Conservation (phyloP, 371 early-diverging fungal species). For the Mortierella sp. region DNA sequence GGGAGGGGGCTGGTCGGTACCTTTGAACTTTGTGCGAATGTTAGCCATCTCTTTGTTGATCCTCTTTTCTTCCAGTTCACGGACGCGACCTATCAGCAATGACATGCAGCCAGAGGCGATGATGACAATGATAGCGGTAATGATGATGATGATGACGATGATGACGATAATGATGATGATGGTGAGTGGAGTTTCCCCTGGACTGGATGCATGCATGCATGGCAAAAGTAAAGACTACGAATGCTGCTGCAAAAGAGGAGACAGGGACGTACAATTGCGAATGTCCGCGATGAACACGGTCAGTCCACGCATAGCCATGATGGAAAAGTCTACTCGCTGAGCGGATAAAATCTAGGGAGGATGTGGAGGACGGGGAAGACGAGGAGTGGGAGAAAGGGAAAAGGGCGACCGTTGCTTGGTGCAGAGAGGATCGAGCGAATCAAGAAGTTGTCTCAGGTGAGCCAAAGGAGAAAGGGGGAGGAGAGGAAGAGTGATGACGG, state of each 20-base stretch:
- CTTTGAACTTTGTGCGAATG: constrained; percentile 97
- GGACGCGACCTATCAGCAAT: constrained; percentile 96
- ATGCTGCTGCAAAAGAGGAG: too few relatives aligned
- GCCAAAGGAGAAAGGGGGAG: not conserved
- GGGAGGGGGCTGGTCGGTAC: constrained; percentile 61
- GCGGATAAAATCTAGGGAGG: not conserved
- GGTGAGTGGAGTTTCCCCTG: constrained; percentile 1
- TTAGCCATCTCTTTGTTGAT: constrained; percentile 99
- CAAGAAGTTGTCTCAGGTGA: too few relatives aligned
- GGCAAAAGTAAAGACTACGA: too few relatives aligned
- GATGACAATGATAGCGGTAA: not conserved
- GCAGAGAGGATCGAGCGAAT: too few relatives aligned
- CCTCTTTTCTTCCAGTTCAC: constrained; percentile 96
- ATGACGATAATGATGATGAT: not conserved
- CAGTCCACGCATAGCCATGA: constrained; percentile 79
- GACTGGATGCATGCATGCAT: not conserved
- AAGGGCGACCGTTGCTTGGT: too few relatives aligned
- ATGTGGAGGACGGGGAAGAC: not conserved
- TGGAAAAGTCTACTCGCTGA: constrained; percentile 6
- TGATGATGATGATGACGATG: not conserved
- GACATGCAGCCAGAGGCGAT: constrained; percentile 1
- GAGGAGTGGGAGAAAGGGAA: not conserved
- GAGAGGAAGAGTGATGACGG: not conserved
- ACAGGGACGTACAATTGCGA: constrained; percentile 58
- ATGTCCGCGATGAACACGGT: constrained; percentile 91